Evolutionary conservation across 2,329 filamentous ascomycete species (phyloP), one percentile per base, ranked within the genome.

Genomic region (Nigrospora sphaerica): DNA sequence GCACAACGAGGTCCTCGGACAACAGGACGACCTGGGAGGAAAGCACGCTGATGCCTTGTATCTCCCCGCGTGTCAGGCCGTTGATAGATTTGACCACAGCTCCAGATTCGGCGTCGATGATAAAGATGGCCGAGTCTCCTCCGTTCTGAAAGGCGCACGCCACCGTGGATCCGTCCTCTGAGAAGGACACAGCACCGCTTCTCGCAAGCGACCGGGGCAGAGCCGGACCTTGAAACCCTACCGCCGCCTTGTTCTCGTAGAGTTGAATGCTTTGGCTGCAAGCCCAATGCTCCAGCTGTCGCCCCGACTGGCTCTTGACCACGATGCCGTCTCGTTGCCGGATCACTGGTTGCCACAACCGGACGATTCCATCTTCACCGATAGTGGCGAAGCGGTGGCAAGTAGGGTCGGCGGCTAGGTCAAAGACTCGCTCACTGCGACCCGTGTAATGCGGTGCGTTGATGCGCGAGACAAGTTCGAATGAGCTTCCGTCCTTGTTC

Each of bases 101-200:
- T 12, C 88, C 88, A 11, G 78, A 81, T 18, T 78, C 72, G 1
- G 86, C 75, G 62, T 96, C 85, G 52, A 97, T 79, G 45, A 95
- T 74, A 57, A 93, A 82, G 12, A 95, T 73, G 14, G 83, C 71
- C 6, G 83, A 81, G 6, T 77, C 70, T 42, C 79, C 73, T 11
- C 68, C 61, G 31, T 69, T 68, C 32, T 75, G 77, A 52, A 74
- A 78, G 5, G 80, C 81, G 41, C 83, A 81, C 43, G 88, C 89
- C n/a, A 95, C 70, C 2, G 87, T 80, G 12, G 89, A 95, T 1
- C 88, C 88, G 61, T 95, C 90, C 52, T 88, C 81, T 0, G 90
- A 95, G 61, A 88, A 95, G 19, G 83, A 74, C 36, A 96, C 64
- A 39, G 78, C 80, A 13, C 86, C 88, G 48, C 80, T 77, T n/a